These are phyloP conservation scores for Solanum hybrid DNA, from an alignment of 305 asterid species.

Conservation along the genomic window DNA sequence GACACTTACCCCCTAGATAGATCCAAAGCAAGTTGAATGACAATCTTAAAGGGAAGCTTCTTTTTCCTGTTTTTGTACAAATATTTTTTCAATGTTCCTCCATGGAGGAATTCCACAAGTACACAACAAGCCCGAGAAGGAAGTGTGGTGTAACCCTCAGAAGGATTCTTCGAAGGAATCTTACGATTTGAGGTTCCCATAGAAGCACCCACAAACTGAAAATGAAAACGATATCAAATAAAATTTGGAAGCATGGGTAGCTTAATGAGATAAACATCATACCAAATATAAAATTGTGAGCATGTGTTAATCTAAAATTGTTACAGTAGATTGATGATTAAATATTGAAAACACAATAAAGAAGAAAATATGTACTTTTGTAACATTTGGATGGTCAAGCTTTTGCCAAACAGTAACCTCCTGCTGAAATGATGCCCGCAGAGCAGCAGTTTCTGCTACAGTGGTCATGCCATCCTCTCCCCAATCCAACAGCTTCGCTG, in stretches of 20 bases:
- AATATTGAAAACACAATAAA: neutral
- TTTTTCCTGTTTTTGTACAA: slow-evolving; percentile 57
- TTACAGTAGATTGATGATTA: neutral
- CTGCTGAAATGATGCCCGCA: slow-evolving; percentile 64
- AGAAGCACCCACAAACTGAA: slow-evolving; percentile 79
- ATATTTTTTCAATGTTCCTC: slow-evolving; percentile 61
- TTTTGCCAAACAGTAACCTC: slow-evolving; percentile 85
- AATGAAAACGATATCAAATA: neutral
- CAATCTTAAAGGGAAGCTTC: slow-evolving; percentile 61
- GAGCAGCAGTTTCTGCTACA: slow-evolving; percentile 57
- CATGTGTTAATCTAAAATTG: neutral
- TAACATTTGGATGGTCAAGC: slow-evolving; percentile 63
- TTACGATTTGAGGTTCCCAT: slow-evolving; percentile 83
- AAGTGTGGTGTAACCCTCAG: slow-evolving; percentile 50
- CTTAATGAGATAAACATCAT: neutral
- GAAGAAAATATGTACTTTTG: neutral
- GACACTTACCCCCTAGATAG: slow-evolving; percentile 61
- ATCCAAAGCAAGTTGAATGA: slow-evolving; percentile 72
- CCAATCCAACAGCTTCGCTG: slow-evolving; percentile 87
- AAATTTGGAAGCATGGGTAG: neutral
- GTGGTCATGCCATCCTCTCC: slow-evolving; percentile 82
- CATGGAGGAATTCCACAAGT: slow-evolving; percentile 64
- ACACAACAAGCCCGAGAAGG: slow-evolving; percentile 81
- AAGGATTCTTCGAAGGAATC: slow-evolving; percentile 71
- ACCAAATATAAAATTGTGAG: neutral